These are phyloP conservation scores for Fragilariopsis cylindrus DNA, from an alignment of 108 stramenopile species.

Conservation along the genomic window DNA sequence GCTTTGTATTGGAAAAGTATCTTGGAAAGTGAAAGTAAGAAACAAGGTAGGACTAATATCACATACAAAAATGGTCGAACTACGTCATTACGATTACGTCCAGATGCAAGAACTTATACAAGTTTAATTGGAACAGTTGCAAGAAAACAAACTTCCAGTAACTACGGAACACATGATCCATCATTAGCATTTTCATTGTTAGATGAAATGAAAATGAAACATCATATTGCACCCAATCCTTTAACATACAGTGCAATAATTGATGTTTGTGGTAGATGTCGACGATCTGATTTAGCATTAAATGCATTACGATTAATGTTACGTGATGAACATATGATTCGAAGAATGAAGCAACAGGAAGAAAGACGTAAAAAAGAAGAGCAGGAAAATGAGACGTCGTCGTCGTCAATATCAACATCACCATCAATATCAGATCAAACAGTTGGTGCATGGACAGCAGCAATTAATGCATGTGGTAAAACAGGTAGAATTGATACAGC, in stretches of 20 bases:
- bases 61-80: background rate
- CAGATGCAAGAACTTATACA: constrained; percentile 80
- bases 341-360: constrained; percentile 40
- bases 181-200: constrained; percentile 72
- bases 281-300: constrained; percentile 73
- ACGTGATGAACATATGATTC: constrained; percentile 23
- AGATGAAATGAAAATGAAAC: constrained; percentile 60
- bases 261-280: constrained; percentile 78
- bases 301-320: constrained; percentile 80
- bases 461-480: constrained; percentile 89
- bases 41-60: constrained; percentile 3
- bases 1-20: constrained; percentile 59
- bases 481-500: constrained; percentile 75
- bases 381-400: background rate
- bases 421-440: constrained; percentile 17
- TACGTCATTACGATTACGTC: constrained; percentile 17
- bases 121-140: constrained; percentile 85
- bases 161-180: constrained; percentile 60
- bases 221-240: constrained; percentile 71
- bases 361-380: background rate
- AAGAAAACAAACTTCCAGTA: constrained; percentile 30
- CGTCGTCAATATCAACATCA: constrained; percentile 13
- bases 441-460: constrained; percentile 90
- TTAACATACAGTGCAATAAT: constrained; percentile 88
- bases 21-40: constrained; percentile 40